Evolutionary conservation across 306 rosid species (phyloP).

Genomic region (Astragalus membranaceus): DNA sequence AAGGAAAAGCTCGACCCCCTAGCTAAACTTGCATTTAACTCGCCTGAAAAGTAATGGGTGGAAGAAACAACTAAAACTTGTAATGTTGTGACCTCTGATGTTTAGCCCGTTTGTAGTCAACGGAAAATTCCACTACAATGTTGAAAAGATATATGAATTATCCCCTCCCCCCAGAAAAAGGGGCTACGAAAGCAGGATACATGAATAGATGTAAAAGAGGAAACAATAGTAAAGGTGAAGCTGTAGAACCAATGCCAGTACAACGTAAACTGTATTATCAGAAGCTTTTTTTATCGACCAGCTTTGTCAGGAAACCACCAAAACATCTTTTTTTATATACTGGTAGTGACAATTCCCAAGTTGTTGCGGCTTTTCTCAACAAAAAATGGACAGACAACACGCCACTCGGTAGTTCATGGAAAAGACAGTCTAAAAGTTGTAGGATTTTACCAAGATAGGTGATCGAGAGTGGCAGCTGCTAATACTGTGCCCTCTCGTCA

Average conservation of each 20-base stretch:
- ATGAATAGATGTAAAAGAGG: constrained; percentile 4
- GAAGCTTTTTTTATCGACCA: constrained; percentile 33
- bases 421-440: constrained; percentile 19
- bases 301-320: constrained; percentile 21
- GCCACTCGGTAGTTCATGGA: constrained; percentile 29
- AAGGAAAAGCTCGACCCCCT: too few relatives aligned
- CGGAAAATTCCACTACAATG: too few relatives aligned
- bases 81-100: too few relatives aligned
- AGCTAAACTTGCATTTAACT: too few relatives aligned
- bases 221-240: constrained; percentile 16
- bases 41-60: too few relatives aligned
- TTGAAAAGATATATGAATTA: too few relatives aligned
- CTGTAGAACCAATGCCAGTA: constrained; percentile 24
- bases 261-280: constrained; percentile 39
- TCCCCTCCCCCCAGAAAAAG: background rate
- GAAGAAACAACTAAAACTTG: too few relatives aligned
- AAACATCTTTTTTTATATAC: constrained; percentile 33
- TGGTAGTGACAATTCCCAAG: constrained; percentile 34
- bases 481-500: constrained; percentile 78
- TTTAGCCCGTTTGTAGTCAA: too few relatives aligned
- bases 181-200: background rate
- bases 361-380: constrained; percentile 47
- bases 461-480: constrained; percentile 36
- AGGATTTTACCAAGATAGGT: constrained; percentile 29
- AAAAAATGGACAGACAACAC: constrained; percentile 34